Evolutionary conservation across 805 yeast genomes (phyloP).

Genomic region (Zygoascus ofunaensis): DNA sequence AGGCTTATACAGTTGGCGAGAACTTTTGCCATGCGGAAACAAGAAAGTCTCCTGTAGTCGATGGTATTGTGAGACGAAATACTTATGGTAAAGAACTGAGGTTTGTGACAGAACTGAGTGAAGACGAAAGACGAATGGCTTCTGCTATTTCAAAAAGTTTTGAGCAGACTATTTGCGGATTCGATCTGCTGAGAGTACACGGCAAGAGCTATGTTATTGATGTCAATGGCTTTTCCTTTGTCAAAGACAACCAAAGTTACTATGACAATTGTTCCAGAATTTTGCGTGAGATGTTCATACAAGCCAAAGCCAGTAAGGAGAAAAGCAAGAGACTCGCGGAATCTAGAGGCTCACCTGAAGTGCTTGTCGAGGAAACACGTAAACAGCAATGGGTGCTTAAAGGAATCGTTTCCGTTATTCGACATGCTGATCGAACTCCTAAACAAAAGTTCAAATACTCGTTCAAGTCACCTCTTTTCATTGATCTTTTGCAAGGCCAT

Average conservation of each 20-base stretch:
- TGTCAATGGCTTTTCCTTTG: slow-evolving; percentile 96
- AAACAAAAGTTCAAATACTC: slow-evolving; percentile 96
- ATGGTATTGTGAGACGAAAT: slow-evolving; percentile 93
- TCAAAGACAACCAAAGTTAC: slow-evolving; percentile 79
- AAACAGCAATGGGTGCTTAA: slow-evolving; percentile 94
- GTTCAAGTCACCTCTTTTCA: slow-evolving; percentile 77
- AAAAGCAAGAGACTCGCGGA: slow-evolving; percentile 5
- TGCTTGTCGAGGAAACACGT: slow-evolving; percentile 41
- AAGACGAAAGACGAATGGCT: slow-evolving; percentile 76
- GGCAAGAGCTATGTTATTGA: slow-evolving; percentile 90
- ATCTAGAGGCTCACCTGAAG: slow-evolving; percentile 5
- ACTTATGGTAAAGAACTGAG: slow-evolving; percentile 96
- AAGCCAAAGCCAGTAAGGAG: slow-evolving; percentile 37
- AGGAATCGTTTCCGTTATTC: slow-evolving; percentile 80
- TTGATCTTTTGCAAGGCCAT: slow-evolving; percentile 83
- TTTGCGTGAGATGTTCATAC: slow-evolving; percentile 61
- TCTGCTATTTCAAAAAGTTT: slow-evolving; percentile 62
- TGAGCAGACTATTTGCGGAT: slow-evolving; percentile 94
- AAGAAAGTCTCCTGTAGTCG: slow-evolving; percentile 97
- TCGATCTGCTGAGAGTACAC: slow-evolving; percentile 81
- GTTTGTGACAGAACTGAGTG: slow-evolving; percentile 69
- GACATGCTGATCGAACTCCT: slow-evolving; percentile 98
- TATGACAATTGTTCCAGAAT: slow-evolving; percentile 78
- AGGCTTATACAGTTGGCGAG: slow-evolving; percentile 94
- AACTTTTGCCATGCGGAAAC: slow-evolving; percentile 95